A percentile compares a stretch with the other conserved stretches of the same genome.
These are phyloP conservation scores for Pezizomycotina sp. DNA, from an alignment of 2,329 filamentous ascomycete genomes.

Conservation along the genomic window DNA sequence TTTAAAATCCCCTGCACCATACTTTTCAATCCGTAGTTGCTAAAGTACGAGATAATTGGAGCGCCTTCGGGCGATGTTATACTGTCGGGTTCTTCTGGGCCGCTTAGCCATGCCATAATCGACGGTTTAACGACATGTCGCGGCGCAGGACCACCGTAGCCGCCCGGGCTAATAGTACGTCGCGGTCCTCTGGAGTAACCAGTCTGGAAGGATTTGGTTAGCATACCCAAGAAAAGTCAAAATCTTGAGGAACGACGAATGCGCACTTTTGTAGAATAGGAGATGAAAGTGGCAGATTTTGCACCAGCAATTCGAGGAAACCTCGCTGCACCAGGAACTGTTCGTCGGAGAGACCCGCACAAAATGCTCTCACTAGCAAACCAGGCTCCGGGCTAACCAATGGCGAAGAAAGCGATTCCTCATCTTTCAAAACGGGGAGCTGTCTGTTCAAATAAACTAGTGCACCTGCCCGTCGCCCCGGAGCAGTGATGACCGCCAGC, in stretches of 20 bases:
- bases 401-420: slow-evolving; percentile 38
- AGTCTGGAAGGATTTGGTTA: slow-evolving; percentile 7
- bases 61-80: slow-evolving; percentile 25
- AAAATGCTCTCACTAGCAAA: slow-evolving; percentile 76
- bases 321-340: slow-evolving; percentile 86
- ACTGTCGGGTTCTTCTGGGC: slow-evolving; percentile 41
- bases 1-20: slow-evolving; percentile 58
- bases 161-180: slow-evolving; percentile 65
- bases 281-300: slow-evolving; percentile 72
- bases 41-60: slow-evolving; percentile 60
- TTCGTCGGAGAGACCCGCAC: slow-evolving; percentile 70
- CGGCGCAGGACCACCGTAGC: slow-evolving; percentile 72
- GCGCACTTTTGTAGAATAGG: slow-evolving; percentile 60
- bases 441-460: slow-evolving; percentile 69
- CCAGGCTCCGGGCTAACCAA: slow-evolving; percentile 82
- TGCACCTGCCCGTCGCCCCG: slow-evolving; percentile 67
- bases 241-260: background rate
- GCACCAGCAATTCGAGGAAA: slow-evolving; percentile 81
- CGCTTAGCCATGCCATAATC: slow-evolving; percentile 93
- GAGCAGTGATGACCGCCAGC: slow-evolving; percentile 76
- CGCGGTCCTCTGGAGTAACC: slow-evolving; percentile 51
- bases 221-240: background rate
- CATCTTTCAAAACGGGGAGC: slow-evolving; percentile 49
- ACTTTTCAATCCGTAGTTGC: slow-evolving; percentile 56
- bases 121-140: slow-evolving; percentile 91